phyloP scores from a whole-genome alignment of 2,329 filamentous ascomycete species.

The Sporothrix phasma region DNA sequence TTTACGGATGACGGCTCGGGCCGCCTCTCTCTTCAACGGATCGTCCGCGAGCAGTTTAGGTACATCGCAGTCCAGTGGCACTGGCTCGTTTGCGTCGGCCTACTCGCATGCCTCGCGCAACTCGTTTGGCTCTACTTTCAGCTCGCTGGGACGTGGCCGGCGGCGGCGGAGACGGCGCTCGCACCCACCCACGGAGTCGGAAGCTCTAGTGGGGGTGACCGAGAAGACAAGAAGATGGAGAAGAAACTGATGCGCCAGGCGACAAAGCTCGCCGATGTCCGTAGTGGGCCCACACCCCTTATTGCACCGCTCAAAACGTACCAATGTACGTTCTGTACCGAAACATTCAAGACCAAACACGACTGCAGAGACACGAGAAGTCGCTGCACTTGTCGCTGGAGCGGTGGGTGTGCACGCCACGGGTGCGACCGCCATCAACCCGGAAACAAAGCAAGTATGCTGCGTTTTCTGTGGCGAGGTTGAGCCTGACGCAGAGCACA shows the following conservation, averaged over 20 bases:
- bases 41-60: slow-evolving; percentile 52
- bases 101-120: slow-evolving; percentile 49
- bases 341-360: slow-evolving; percentile 57
- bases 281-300: slow-evolving; percentile 24
- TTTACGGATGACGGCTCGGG: slow-evolving; percentile 52
- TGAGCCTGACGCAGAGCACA: slow-evolving; percentile 45
- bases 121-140: slow-evolving; percentile 45
- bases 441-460: slow-evolving; percentile 45
- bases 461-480: slow-evolving; percentile 52
- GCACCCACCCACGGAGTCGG: slow-evolving; percentile 21
- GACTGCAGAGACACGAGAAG: slow-evolving; percentile 63
- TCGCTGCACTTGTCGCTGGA: slow-evolving; percentile 55
- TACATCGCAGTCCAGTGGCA: slow-evolving; percentile 49
- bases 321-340: slow-evolving; percentile 60
- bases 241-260: neutral
- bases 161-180: slow-evolving; percentile 41
- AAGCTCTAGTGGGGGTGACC: neutral
- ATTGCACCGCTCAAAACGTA: slow-evolving; percentile 43
- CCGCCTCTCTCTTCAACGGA: slow-evolving; percentile 46
- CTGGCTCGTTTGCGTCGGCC: slow-evolving; percentile 46
- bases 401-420: slow-evolving; percentile 54
- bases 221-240: neutral
- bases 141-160: slow-evolving; percentile 36
- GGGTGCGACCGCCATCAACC: slow-evolving; percentile 45
- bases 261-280: slow-evolving; percentile 22